Percentiles rank a stretch among this genome's conserved stretches.
Conservation (phyloP, 805 yeast genomes). For the Yarrowia divulgata region DNA sequence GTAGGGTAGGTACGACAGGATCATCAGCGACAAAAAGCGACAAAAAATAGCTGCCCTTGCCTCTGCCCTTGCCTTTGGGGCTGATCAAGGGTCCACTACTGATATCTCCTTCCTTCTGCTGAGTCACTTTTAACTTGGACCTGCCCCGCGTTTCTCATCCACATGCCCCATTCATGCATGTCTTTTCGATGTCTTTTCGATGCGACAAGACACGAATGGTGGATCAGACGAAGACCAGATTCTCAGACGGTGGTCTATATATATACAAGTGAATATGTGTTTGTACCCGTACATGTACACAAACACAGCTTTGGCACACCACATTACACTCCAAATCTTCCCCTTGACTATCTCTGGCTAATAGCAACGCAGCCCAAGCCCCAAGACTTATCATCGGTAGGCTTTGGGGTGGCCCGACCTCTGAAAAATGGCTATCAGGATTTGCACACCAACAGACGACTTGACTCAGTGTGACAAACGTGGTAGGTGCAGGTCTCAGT, state of each 20-base stretch:
- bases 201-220: neutral
- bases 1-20: too few relatives aligned
- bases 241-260: too few relatives aligned
- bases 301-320: too few relatives aligned
- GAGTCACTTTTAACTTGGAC: constrained; percentile 16
- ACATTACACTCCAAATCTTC: neutral
- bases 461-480: neutral
- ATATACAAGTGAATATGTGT: too few relatives aligned
- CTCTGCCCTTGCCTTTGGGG: neutral
- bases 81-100: too few relatives aligned
- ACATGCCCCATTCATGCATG: constrained; percentile 31
- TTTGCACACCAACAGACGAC: constrained; percentile 4
- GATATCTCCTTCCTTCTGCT: neutral
- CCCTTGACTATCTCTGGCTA: constrained; percentile 10
- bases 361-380: constrained; percentile 15
- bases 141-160: constrained; percentile 31
- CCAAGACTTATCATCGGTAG: constrained; percentile 17
- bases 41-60: too few relatives aligned
- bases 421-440: neutral
- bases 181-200: constrained; percentile 1
- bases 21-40: too few relatives aligned
- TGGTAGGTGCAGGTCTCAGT: neutral
- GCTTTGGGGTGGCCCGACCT: constrained; percentile 16
- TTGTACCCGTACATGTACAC: too few relatives aligned
- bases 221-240: too few relatives aligned